Conservation (phyloP, 2,329 filamentous ascomycete genomes). For the Ophiostoma ulmi region DNA sequence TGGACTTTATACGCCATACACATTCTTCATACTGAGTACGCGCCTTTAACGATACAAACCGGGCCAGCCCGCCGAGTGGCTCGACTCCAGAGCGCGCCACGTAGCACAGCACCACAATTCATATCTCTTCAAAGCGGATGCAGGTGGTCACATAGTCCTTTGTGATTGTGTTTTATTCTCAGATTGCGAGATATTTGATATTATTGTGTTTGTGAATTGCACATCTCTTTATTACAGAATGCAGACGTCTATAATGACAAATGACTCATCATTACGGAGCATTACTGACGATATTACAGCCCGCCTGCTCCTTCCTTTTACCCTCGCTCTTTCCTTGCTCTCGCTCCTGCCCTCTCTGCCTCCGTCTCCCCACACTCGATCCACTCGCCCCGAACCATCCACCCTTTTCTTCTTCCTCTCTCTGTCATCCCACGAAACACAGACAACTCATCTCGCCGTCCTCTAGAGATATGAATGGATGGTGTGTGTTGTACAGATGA, state of each 20-base stretch:
- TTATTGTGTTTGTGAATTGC: not conserved
- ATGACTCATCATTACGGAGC: not conserved
- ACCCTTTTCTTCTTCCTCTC: not conserved
- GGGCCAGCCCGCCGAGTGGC: slow-evolving; percentile 9
- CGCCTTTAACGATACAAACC: not conserved
- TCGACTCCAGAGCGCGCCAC: slow-evolving; percentile 25
- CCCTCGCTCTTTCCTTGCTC: not conserved
- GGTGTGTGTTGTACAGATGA: not conserved
- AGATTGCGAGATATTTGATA: not conserved
- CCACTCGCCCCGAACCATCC: slow-evolving; percentile 4
- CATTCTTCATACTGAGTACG: no score
- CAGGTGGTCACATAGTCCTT: not conserved
- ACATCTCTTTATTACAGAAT: not conserved
- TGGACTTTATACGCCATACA: no score
- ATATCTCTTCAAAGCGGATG: not conserved
- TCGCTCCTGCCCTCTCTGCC: not conserved
- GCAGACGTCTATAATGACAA: not conserved
- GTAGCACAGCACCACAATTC: slow-evolving; percentile 24
- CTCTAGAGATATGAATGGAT: not conserved
- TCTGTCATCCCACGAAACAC: not conserved
- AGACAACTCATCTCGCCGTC: not conserved
- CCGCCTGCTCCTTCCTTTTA: not conserved
- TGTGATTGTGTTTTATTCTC: no score
- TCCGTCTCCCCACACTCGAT: not conserved
- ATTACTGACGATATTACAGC: not conserved